Base-by-base conservation (phyloP, 2,329 filamentous ascomycete species). In the Aureobasidium sp. region DNA sequence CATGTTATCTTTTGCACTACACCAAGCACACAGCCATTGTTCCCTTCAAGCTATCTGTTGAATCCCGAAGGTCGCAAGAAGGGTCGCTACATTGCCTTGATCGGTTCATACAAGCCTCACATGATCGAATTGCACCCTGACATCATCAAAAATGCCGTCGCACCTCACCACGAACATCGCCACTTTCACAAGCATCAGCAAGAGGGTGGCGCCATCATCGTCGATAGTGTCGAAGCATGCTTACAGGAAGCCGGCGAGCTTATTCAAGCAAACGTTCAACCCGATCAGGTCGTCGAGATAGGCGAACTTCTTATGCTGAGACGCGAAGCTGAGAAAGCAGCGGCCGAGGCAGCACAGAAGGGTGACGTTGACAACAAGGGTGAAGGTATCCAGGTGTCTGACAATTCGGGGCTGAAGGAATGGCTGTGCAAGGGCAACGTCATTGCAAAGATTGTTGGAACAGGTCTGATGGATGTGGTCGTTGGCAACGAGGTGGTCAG, bases 1-100 rank as follows among this genome's bases (percentile, higher is more conserved):
- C 90, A 94, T 68, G 87, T 89, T 10, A 88, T 97, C 41, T 94
- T 96, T 76, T 93, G 90, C 76, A 96, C 90, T 67, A 96, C 91
- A 1, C 90, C 92, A 0, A 88, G 86, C 0, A 82, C 80, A 0
- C 78, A 82, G 37, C 88, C 89, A 1, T 77, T 97, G 1, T 97
- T 97, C 70, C 88, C 92, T 0, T 79, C 81, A 0, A 75, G 81
- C 12, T 86, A 89, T 64, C 79, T 97, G 56, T 95, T 89, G 0
- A 88, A 82, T 62, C 80, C 83, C 7, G 87, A 89, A 67, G 88
- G 86, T 0, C 76, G 87, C 34, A 84, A 82, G 66, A 90, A 89
- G 71, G 87, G 88, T 1, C 76, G 89, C 29, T 80, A 92, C 67
- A 84, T 93, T 57, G 81, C 89, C 1, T 87, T 87, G 0, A 84